phyloP scores from a whole-genome alignment of 306 rosid genomes.

The Nissolia schottii region DNA sequence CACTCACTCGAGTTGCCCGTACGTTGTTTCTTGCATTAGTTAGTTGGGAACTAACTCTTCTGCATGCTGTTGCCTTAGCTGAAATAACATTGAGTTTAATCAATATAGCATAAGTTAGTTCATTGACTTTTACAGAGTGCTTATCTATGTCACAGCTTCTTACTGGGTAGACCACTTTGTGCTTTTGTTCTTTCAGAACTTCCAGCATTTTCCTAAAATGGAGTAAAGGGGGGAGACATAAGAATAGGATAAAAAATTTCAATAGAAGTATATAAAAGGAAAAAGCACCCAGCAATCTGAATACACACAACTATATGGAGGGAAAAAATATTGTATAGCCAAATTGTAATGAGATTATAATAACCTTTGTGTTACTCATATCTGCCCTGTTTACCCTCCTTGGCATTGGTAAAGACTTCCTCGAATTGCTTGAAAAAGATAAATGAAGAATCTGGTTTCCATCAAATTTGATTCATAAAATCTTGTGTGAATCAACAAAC shows the following conservation, averaged over 20 bases:
- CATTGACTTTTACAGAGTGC: slow-evolving; percentile 11
- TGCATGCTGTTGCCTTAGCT: slow-evolving; percentile 46
- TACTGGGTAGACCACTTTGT: slow-evolving; percentile 43
- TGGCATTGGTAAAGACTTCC: slow-evolving; percentile 67
- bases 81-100: slow-evolving; percentile 28
- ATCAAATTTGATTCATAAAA: slow-evolving; percentile 21
- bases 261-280: not conserved
- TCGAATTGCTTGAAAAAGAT: slow-evolving; percentile 35
- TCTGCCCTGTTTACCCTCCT: slow-evolving; percentile 44
- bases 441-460: slow-evolving; percentile 22
- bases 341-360: not conserved
- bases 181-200: slow-evolving; percentile 36
- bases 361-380: slow-evolving; percentile 48
- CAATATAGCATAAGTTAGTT: not conserved
- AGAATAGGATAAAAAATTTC: slow-evolving; percentile 9
- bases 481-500: not conserved
- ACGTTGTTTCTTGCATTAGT: slow-evolving; percentile 42
- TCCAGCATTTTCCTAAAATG: slow-evolving; percentile 52
- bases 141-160: slow-evolving; percentile 17
- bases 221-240: slow-evolving; percentile 7
- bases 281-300: not conserved
- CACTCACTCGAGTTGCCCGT: slow-evolving; percentile 60
- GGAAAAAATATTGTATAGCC: not conserved
- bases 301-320: not conserved
- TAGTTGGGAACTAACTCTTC: slow-evolving; percentile 38